Base-by-base conservation (phyloP, 805 yeast genomes). In the Candida pseudoglaebosa region DNA sequence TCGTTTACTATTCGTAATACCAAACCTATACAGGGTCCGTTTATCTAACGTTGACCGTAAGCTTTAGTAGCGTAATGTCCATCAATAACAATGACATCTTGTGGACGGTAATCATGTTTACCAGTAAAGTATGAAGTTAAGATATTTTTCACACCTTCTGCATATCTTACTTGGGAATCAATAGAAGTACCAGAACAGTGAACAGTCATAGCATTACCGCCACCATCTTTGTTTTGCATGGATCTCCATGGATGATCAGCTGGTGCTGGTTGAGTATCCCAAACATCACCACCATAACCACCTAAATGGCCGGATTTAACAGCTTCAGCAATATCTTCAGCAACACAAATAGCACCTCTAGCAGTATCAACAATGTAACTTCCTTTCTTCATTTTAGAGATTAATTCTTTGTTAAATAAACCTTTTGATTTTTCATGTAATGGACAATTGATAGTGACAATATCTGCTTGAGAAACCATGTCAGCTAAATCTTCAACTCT, bases 191-290 rank as follows among this genome's bases (percentile, higher is more conserved):
- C 93, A 39, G 86, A 78, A 49, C 80, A 77, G 56, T 84, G 93
- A 17, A 90, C 89, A 37, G 88, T 82, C 91, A 84, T 83, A 38
- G 90, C 91, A 52, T 85, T 84, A 48, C 91, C 90, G 26, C 77
- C 84, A 42, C 83, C 83, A 48, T 70, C 75, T 52, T 74, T 67
- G 74, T 83, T 82, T 35, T 65, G 56, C 79, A 83, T 75, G 7
- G 68, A 39, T 70, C 88, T 73, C 93, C 93, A 84, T 48, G 89
- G 89, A 55, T 83, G 89, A 59, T 72, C 73, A 38, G 67, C 65
- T 47, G 89, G 88, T 20, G 91, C 85, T 30, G 95, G 95, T 61
- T 84, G 95, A n/a, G 82, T 82, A 67, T 54, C 75, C 88, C 91
- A 84, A 38, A 84, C 91, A 61, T 84, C 93, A 50, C 91, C 93